phyloP scores from a whole-genome alignment of 441 rosid species.

The Eruca vesicaria region DNA sequence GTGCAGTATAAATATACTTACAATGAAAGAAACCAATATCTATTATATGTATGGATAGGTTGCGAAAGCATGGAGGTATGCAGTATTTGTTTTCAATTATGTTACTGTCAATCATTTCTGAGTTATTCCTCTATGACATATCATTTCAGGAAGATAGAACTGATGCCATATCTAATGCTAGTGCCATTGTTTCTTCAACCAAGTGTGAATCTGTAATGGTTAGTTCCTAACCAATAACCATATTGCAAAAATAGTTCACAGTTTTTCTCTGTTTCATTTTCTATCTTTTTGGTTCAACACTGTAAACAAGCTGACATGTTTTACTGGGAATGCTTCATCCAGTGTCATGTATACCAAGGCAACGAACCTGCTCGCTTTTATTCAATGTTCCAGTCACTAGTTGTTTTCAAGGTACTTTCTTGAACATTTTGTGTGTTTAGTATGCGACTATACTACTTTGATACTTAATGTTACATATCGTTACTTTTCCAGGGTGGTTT shows the following conservation, averaged over 20 bases:
- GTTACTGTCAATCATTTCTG: background rate
- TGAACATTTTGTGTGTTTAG: background rate
- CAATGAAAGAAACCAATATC: slow-evolving; percentile 53
- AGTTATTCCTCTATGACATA: slow-evolving; percentile 2
- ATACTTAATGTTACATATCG: background rate
- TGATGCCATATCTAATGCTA: slow-evolving; percentile 61
- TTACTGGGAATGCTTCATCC: slow-evolving; percentile 18
- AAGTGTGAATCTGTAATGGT: slow-evolving; percentile 83
- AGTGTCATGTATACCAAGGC: slow-evolving; percentile 68
- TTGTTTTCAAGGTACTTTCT: slow-evolving; percentile 52
- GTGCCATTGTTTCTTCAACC: slow-evolving; percentile 75
- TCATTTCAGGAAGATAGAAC: slow-evolving; percentile 71
- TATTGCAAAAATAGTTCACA: background rate
- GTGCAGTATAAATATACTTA: slow-evolving; percentile 62
- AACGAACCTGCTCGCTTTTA: slow-evolving; percentile 73
- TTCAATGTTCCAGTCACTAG: slow-evolving; percentile 52
- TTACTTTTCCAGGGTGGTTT: slow-evolving; percentile 58
- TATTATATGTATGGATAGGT: slow-evolving; percentile 80
- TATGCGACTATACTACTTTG: background rate
- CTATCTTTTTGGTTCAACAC: background rate
- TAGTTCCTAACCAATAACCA: slow-evolving; percentile 25
- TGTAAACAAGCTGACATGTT: background rate
- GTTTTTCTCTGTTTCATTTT: background rate
- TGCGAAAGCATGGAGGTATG: slow-evolving; percentile 56
- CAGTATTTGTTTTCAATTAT: background rate